Evolutionary conservation across 371 early-diverging fungal species (phyloP), one percentile per base, ranked within the genome.

Genomic region (Blyttiomyces sp.): DNA sequence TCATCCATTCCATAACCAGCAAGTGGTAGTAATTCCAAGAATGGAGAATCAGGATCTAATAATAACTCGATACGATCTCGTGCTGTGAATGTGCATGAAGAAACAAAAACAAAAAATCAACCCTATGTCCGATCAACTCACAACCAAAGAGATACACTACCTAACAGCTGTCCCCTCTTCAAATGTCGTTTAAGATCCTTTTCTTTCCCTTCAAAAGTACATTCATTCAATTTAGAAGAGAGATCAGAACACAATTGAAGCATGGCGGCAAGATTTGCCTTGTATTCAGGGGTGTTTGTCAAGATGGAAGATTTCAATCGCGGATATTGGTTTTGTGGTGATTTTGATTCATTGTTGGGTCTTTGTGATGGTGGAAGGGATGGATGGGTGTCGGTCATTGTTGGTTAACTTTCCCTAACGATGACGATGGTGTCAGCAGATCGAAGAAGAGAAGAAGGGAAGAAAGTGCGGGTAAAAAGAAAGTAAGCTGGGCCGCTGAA

Each of bases 31-130:
- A 88, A 69, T 61, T 88, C 89, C 39, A 88, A 69, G 57, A 86
- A 88, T n/a, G 89, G 89, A 2, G 85, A 83, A 55, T 86, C 88
- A 50, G 83, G 83, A 61, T 88, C 89, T 6, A 88, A 71, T 2
- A 88, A 43, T 4, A 88, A 64, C n/a, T 87, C 83, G 11, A 88
- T 61, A 39, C 89, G 82, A 44, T 86, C 85, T 3, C 86, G 80
- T 17, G 86, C 86, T 84, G 54, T 33, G 13, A 50, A 48, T 35
- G 6, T 7, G 27, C 27, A 24, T 24, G 43, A 39, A 6, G 36
- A 27, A 43, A 61, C 24, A 32, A 30, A 59, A 31, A 19, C 43
- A 53, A 16, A 28, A 6, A 28, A n/a, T 39, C 39, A 11, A n/a
- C 39, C 39, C 39, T 13, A 11, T 31, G 11, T 24, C 28, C 24